Percentiles rank a stretch among this genome's conserved stretches.
Conservation (phyloP, 139 green algal species). For the Chlamydomonas applanata region DNA sequence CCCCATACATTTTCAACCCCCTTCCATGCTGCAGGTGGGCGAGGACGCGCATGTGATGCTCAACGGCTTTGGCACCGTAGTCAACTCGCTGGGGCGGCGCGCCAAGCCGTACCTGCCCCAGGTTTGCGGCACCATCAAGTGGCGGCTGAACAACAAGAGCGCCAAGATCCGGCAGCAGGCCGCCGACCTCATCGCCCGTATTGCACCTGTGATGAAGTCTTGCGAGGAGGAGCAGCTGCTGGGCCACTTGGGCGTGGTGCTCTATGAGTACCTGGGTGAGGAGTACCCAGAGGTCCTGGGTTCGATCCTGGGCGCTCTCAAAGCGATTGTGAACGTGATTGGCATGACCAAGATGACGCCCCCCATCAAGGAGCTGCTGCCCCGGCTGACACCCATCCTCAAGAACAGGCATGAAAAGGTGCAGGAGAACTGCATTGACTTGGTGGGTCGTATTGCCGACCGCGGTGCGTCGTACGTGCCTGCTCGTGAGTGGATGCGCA, state of each 20-base stretch:
- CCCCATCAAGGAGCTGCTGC: constrained; percentile 99
- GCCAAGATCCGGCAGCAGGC: constrained; percentile 96
- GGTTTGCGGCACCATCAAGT: constrained; percentile 98
- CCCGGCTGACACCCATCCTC: constrained; percentile 95
- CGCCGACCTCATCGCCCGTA: constrained; percentile 93
- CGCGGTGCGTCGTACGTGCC: constrained; percentile 73
- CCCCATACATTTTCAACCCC: not conserved
- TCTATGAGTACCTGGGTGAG: constrained; percentile 98
- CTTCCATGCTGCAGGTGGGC: constrained; percentile 45
- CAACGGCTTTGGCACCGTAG: constrained; percentile 95
- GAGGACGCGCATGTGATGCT: constrained; percentile 92
- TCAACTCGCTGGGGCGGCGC: constrained; percentile 89
- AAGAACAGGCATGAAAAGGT: constrained; percentile 95
- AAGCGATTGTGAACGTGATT: constrained; percentile 95
- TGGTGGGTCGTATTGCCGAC: constrained; percentile 97
- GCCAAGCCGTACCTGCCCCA: constrained; percentile 97
- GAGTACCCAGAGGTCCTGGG: constrained; percentile 98
- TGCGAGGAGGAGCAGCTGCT: constrained; percentile 98
- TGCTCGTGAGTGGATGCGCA: constrained; percentile 99
- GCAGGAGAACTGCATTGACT: constrained; percentile 97
- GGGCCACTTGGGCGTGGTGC: constrained; percentile 93
- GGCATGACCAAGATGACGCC: constrained; percentile 98
- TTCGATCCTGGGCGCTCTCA: constrained; percentile 94
- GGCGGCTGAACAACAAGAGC: constrained; percentile 98
- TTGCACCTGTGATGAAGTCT: constrained; percentile 85